A percentile compares a stretch with the other conserved stretches of the same genome.
phyloP scores from a whole-genome alignment of 257 asterid genomes.

The Solanum chiquidenum region DNA sequence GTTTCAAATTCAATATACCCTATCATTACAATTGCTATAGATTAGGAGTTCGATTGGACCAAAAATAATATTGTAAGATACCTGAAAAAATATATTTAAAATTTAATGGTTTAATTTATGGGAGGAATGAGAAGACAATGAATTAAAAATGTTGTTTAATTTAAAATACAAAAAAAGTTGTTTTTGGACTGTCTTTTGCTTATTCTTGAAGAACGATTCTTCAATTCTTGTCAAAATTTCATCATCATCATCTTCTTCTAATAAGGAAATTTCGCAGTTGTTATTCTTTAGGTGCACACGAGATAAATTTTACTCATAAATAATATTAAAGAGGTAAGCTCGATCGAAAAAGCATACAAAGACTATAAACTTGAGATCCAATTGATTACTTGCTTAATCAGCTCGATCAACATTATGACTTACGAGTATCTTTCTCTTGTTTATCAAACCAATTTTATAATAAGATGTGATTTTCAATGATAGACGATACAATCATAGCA shows the following conservation, averaged over 20 bases:
- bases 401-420: not conserved
- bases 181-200: not conserved
- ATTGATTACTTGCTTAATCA: not conserved
- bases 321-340: not conserved
- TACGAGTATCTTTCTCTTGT: no score
- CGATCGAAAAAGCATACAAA: no score
- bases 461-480: not conserved
- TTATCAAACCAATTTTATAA: not conserved
- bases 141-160: not conserved
- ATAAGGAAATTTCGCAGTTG: fast-evolving
- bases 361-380: no score
- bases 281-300: not conserved
- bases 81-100: not conserved
- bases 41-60: not conserved
- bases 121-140: not conserved
- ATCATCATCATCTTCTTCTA: no score
- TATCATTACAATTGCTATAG: conserved; percentile 1
- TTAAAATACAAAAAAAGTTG: not conserved
- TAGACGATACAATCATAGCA: not conserved
- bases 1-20: not conserved
- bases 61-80: not conserved
- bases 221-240: not conserved
- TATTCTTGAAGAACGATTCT: not conserved
- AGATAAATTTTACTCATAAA: not conserved
- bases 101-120: not conserved